phyloP scores from a whole-genome alignment of 129 eudicot genomes.

The Saposhnikovia divaricata region DNA sequence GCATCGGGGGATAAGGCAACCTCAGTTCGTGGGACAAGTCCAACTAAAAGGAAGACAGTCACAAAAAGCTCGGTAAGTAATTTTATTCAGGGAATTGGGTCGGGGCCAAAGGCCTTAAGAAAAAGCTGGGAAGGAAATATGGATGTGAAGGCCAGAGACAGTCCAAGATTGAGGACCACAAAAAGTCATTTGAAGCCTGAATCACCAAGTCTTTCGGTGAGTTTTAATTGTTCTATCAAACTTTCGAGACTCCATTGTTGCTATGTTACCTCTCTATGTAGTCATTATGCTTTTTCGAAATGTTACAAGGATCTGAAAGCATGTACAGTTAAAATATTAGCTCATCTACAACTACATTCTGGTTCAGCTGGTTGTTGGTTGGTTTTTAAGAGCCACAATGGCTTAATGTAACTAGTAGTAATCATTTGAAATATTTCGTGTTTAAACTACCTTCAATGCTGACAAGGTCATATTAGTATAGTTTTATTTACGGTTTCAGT shows the following conservation, averaged over 20 bases:
- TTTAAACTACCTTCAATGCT: not conserved
- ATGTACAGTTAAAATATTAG: not conserved
- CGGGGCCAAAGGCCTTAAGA: conserved; percentile 84
- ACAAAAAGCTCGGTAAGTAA: conserved; percentile 49
- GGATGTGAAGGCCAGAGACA: conserved; percentile 56
- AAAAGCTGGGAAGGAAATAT: conserved; percentile 97
- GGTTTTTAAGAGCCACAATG: not conserved
- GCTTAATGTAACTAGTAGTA: not conserved
- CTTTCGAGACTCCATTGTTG: not conserved
- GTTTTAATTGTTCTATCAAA: conserved; percentile 20
- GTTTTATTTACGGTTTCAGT: not conserved
- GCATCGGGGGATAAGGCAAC: conserved; percentile 43
- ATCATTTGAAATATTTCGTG: not conserved
- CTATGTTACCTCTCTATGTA: not conserved
- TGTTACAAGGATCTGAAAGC: not conserved
- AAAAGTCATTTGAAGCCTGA: conserved; percentile 46
- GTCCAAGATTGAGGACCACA: conserved; percentile 53
- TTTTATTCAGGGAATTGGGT: conserved; percentile 59
- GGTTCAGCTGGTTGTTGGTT: not conserved
- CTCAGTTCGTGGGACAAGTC: conserved; percentile 42
- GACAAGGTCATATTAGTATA: not conserved
- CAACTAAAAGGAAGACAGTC: conserved; percentile 37
- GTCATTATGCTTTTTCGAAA: not conserved
- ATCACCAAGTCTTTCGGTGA: conserved; percentile 63
- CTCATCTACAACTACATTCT: not conserved